Conservation (phyloP, 306 rosid species). For the Myrica gale region DNA sequence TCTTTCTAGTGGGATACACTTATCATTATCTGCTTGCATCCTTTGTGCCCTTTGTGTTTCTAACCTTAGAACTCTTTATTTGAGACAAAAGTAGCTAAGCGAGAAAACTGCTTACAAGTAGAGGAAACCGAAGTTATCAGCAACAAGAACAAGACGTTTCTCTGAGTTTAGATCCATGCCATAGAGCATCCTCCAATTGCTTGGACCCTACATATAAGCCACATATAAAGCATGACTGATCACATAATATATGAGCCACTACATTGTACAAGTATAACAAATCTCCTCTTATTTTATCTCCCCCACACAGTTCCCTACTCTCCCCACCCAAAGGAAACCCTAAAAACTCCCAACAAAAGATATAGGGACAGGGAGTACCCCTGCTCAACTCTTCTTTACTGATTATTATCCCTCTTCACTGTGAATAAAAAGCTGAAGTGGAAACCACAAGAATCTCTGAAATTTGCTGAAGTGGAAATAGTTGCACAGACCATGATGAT, state of each 20-base stretch:
- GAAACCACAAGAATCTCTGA: neutral
- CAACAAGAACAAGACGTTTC: constrained; percentile 70
- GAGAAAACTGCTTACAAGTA: constrained; percentile 55
- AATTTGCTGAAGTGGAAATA: neutral
- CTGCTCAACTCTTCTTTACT: neutral
- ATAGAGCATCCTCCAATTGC: constrained; percentile 79
- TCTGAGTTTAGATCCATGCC: constrained; percentile 93
- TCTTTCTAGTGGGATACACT: neutral
- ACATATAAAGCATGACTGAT: constrained; percentile 3
- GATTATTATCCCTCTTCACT: neutral
- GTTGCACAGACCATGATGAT: neutral
- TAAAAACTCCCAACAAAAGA: neutral
- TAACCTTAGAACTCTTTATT: neutral
- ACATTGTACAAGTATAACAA: neutral
- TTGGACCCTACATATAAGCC: constrained; percentile 57
- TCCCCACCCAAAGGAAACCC: neutral
- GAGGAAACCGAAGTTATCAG: constrained; percentile 80
- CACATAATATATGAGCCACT: neutral
- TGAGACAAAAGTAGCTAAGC: neutral
- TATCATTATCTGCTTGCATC: neutral
- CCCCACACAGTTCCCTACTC: neutral
- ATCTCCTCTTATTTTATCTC: neutral
- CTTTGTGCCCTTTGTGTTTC: neutral
- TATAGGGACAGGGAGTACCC: neutral
- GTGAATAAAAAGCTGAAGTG: neutral